Base-by-base conservation (phyloP, 2,329 filamentous ascomycete genomes). In the Fusarium devonianum region DNA sequence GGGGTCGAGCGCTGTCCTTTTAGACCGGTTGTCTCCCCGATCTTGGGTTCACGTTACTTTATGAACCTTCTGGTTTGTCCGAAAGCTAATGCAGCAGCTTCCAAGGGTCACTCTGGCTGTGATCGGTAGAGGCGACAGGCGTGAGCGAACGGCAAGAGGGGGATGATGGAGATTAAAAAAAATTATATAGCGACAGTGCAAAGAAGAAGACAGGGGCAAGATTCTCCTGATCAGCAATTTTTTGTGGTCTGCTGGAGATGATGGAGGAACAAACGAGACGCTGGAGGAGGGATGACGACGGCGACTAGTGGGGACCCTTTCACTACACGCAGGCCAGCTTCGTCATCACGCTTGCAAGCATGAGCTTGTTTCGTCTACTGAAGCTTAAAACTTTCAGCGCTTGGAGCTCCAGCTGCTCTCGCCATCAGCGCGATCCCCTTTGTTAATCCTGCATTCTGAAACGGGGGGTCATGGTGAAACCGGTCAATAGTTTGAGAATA, bases 251-350 rank as follows among this genome's bases (percentile, higher is more conserved):
- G 46, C 44, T 37, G 22, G 47, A 39, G 42, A 56, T 59, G 49
- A 41, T 44, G 55, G 43, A 42, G 32, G 38, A 48, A 41, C 45
- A 45, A 37, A 33, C 50, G 38, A 48, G 56, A 56, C 53, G 38
- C 59, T 41, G 45, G 37, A 56, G 28, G 55, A 56, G 41, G 46
- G 56, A 56, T 58, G 56, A 59, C 50, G 50, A 59, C 55, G 50
- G 56, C 55, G 46, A 32, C 56, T 42, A 52, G 55, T 59, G 56
- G 56, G 52, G 51, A 37, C 26, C 38, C 28, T 44, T n/a, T 34
- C 42, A 39, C 41, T 56, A 40, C 45, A 45, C 34, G 51, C 37
- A 41, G 56, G 38, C 32, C 46, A 49, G 46, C 60, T 58, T 58
- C 56, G 56, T 58, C 56, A 58, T 58, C 38, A 53, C 38, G 41